Percentiles rank a stretch among this genome's conserved stretches.
Conservation (phyloP, 2,329 filamentous ascomycete genomes). For the Monosporascus sp. region DNA sequence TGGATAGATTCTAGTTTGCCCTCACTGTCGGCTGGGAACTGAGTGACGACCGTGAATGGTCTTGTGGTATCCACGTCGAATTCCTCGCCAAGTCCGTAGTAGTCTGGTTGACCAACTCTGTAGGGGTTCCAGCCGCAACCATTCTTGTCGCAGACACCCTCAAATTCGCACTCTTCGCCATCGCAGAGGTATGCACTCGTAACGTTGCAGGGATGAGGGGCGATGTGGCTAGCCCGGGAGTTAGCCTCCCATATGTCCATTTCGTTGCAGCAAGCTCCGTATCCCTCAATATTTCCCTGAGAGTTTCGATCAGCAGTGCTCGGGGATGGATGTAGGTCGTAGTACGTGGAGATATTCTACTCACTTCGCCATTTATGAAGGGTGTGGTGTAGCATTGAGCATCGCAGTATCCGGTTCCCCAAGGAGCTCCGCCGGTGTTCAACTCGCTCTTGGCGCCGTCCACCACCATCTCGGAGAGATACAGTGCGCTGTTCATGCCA, state of each 20-base stretch:
- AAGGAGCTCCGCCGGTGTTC: slow-evolving; percentile 31
- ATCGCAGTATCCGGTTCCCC: slow-evolving; percentile 34
- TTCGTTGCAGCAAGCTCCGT: slow-evolving; percentile 33
- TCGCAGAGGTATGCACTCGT: slow-evolving; percentile 26
- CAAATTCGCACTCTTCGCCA: slow-evolving; percentile 23
- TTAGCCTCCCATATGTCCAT: slow-evolving; percentile 36
- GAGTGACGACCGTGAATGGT: slow-evolving; percentile 32
- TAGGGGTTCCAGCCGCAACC: slow-evolving; percentile 33
- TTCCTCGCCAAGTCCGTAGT: slow-evolving; percentile 25
- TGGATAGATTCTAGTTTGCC: slow-evolving; percentile 28
- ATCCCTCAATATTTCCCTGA: slow-evolving; percentile 28
- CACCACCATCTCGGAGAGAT: slow-evolving; percentile 54
- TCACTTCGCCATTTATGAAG: slow-evolving; percentile 32
- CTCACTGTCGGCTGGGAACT: slow-evolving; percentile 27
- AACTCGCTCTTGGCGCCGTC: slow-evolving; percentile 48
- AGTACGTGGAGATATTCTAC: slow-evolving; percentile 3
- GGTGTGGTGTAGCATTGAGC: slow-evolving; percentile 32
- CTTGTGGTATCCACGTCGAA: slow-evolving; percentile 29
- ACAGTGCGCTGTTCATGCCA: slow-evolving; percentile 59
- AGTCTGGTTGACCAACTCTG: slow-evolving; percentile 23
- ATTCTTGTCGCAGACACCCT: slow-evolving; percentile 30
- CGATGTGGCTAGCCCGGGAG: slow-evolving; percentile 28
- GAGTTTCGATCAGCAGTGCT: no score
- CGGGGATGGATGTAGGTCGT: no score
- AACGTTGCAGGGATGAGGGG: slow-evolving; percentile 32